These are phyloP conservation scores for Orbilia oligospora DNA, from an alignment of 2,329 filamentous ascomycete genomes.

Conservation along the genomic window DNA sequence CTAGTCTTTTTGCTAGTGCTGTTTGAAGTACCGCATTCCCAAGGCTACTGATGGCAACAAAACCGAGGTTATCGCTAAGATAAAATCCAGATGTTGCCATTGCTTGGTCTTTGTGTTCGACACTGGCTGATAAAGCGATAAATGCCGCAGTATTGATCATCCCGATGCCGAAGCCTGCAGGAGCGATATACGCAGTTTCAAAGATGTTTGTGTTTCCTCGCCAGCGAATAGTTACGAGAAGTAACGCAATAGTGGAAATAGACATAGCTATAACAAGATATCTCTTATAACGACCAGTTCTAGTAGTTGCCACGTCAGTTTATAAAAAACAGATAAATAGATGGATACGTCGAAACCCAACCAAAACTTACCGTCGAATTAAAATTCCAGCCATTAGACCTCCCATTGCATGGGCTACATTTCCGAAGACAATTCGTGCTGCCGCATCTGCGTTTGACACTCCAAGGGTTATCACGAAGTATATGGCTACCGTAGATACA, in stretches of 20 bases:
- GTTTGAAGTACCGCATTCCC: conserved; percentile 54
- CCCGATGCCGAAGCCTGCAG: conserved; percentile 69
- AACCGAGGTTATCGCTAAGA: conserved; percentile 55
- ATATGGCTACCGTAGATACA: conserved; percentile 78
- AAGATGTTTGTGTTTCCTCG: conserved; percentile 71
- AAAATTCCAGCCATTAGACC: conserved; percentile 74
- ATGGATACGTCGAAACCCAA: too few relatives aligned
- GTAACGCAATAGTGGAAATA: conserved; percentile 29
- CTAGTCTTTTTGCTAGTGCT: conserved; percentile 28
- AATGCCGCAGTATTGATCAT: conserved; percentile 56
- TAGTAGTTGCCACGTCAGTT: conserved; percentile 62
- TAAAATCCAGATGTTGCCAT: conserved; percentile 59
- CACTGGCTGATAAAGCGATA: conserved; percentile 50
- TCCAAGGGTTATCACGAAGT: conserved; percentile 76
- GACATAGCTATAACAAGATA: conserved; percentile 70
- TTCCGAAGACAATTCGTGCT: conserved; percentile 76
- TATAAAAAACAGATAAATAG: too few relatives aligned
- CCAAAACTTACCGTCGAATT: conserved; percentile 66
- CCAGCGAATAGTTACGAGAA: conserved; percentile 70
- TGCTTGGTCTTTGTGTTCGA: conserved; percentile 39
- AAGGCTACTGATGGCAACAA: conserved; percentile 42
- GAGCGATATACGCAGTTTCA: conserved; percentile 71
- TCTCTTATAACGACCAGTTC: conserved; percentile 74
- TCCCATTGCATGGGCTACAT: conserved; percentile 77
- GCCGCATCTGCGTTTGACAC: conserved; percentile 74